Conservation (phyloP, 106 monocot species). For the Dactylorhiza incarnata region DNA sequence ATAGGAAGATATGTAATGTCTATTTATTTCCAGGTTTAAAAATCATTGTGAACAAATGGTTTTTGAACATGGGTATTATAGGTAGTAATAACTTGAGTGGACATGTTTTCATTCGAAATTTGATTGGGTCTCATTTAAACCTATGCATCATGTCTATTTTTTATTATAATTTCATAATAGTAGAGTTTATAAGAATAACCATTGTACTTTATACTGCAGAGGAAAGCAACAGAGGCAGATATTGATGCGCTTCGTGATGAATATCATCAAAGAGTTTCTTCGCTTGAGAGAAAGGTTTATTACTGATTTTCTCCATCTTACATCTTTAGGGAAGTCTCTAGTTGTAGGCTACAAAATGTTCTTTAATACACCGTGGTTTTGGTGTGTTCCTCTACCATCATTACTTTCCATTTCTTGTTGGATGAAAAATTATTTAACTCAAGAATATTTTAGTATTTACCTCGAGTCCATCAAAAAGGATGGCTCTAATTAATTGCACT, state of each 20-base stretch:
- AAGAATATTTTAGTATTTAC: too few species aligned
- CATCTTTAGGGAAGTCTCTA: background rate
- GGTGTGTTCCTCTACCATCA: too few species aligned
- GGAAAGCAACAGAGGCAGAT: conserved; percentile 65
- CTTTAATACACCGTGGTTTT: too few species aligned
- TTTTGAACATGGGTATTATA: conserved; percentile 2
- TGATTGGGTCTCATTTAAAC: background rate
- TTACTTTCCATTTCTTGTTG: too few species aligned
- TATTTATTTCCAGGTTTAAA: background rate
- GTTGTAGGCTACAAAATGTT: too few species aligned
- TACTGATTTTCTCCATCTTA: background rate
- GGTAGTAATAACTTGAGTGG: background rate
- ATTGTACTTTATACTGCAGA: conserved; percentile 31
- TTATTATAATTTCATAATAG: background rate
- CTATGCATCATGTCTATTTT: background rate
- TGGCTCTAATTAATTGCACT: too few species aligned
- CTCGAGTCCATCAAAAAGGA: too few species aligned
- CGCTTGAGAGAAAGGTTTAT: conserved; percentile 94
- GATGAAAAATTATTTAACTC: too few species aligned
- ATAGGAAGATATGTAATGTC: background rate
- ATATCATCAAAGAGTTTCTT: conserved; percentile 84
- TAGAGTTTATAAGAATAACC: background rate
- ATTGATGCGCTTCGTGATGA: conserved; percentile 83
- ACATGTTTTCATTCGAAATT: background rate
- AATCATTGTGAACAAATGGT: background rate